Base-by-base conservation (phyloP, 805 yeast species). In the Monosporozyma solicola region DNA sequence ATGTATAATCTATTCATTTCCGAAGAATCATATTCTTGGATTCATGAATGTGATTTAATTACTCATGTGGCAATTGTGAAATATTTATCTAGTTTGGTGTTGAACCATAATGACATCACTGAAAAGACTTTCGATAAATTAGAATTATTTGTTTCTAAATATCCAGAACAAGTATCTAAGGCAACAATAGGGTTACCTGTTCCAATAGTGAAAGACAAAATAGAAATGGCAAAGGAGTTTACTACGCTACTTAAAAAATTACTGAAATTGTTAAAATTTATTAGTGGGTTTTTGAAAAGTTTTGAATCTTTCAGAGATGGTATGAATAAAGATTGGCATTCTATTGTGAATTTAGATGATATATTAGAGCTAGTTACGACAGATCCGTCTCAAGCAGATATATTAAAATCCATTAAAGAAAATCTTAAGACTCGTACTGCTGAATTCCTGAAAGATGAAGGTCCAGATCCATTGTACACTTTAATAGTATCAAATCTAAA, bases 11-110 rank as follows among this genome's bases (percentile, higher is more conserved):
- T 87, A 24, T 78, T 83, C 61, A 73, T 73, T 6, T 71, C 77
- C 10, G 78, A 78, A 13, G 67, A 70, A 6, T 60, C 82, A 13
- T 60, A 73, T 5, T 75, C 75, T 15, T 88, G 96, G 95, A 75
- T 85, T n/a, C 60, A 74, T 33, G 70, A 77, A 48, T 85, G 89
- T 63, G 96, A 89, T 65, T 61, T 76, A 54, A 71, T 78, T n/a
- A 76, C 84, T 69, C 86, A 84, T 67, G 65, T 65, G 53, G 73
- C 74, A 35, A 68, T 80, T 59, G 72, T 84, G 24, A 79, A 78
- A 57, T 76, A 83, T 77, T 68, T 88, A 56, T 76, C 84, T 3
- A 84, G 83, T 29, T 69, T 85, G 53, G 80, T 81, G 15, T 68
- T 83, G 43, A 85, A 90, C 2, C 52, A 51, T 41, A 50, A 49